Evolutionary conservation across 371 early-diverging fungal species (phyloP), one percentile per base, ranked within the genome.

Genomic region (Nematocida sp.): DNA sequence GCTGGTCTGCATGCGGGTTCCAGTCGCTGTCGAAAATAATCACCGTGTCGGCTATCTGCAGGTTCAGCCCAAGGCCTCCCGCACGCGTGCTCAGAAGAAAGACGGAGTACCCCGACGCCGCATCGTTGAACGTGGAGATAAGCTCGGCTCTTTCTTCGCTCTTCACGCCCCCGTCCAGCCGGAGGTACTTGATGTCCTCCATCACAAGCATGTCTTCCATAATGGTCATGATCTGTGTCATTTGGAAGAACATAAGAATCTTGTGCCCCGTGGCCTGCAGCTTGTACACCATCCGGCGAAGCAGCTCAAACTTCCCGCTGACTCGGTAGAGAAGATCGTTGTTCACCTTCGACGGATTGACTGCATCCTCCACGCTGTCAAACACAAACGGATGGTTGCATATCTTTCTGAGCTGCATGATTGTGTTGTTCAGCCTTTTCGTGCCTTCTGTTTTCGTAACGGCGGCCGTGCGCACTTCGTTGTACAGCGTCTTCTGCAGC

Each of bases 121-220:
- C 23, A 29, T 62, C 62, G 37, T 48, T 62, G 63, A 64, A 64
- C 13, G 38, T 54, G 36, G 54, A 32, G 63, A 64, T 53, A 23
- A 62, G 45, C 8, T 5, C 32, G 4, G 54, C 64, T 17, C 96
- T 88, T 29, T 86, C 82, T 67, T 87, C 85, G 3, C 93, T 87
- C 1, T 91, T 87, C 0, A 95, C 95, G 4, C 86, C 87, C 0
- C 98, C 98, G 83, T 95, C 94, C 93, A 96, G 94, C 23, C 91
- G 87, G 27, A 87, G 81, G 80, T 89, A 94, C 11, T 52, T 64
- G 77, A 88, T 88, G 0, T 79, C 62, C 51, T 87, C 86, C 45
- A 86, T 86, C 0, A 87, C 58, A 11, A 90, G 67, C 82, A 89
- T 86, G 11, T 77, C 79, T 79, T 93, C 91, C 2, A 96, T 76